Percentiles rank a stretch among this genome's conserved stretches.
phyloP scores from a whole-genome alignment of 257 asterid species.

The Sherardia arvensis region DNA sequence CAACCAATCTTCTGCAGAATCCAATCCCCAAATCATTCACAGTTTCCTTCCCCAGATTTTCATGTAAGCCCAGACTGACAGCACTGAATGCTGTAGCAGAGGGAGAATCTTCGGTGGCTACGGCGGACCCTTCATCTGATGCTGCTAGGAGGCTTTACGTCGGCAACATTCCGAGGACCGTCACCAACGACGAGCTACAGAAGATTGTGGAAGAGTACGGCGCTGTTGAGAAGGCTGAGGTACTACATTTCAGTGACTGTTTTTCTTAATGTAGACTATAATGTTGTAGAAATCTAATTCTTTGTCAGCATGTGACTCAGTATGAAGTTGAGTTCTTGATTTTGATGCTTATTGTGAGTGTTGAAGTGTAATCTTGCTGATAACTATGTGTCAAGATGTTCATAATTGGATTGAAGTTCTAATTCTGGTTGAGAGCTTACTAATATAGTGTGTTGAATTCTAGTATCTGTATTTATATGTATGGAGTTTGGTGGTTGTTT shows the following conservation, averaged over 20 bases:
- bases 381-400: too few relatives aligned
- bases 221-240: conserved; percentile 85
- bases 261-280: neutral
- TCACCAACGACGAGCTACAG: conserved; percentile 62
- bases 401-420: too few relatives aligned
- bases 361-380: neutral
- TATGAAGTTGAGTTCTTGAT: neutral
- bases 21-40: conserved; percentile 25
- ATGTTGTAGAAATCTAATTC: neutral
- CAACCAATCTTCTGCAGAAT: conserved; percentile 27
- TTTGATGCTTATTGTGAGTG: neutral
- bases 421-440: too few relatives aligned
- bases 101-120: conserved; percentile 34
- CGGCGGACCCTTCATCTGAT: conserved; percentile 49
- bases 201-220: conserved; percentile 73
- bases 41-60: conserved; percentile 21
- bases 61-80: conserved; percentile 10
- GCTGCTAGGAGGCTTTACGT: conserved; percentile 63
- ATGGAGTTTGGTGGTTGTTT: too few relatives aligned
- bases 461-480: too few relatives aligned
- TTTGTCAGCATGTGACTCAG: neutral
- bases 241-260: conserved; percentile 5
- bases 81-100: conserved; percentile 49
- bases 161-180: conserved; percentile 74
- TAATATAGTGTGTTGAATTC: too few relatives aligned